A percentile compares a stretch with the other conserved stretches of the same genome.
These are phyloP conservation scores for Nigrospora sphaerica DNA, from an alignment of 2,329 filamentous ascomycete species.

Conservation along the genomic window DNA sequence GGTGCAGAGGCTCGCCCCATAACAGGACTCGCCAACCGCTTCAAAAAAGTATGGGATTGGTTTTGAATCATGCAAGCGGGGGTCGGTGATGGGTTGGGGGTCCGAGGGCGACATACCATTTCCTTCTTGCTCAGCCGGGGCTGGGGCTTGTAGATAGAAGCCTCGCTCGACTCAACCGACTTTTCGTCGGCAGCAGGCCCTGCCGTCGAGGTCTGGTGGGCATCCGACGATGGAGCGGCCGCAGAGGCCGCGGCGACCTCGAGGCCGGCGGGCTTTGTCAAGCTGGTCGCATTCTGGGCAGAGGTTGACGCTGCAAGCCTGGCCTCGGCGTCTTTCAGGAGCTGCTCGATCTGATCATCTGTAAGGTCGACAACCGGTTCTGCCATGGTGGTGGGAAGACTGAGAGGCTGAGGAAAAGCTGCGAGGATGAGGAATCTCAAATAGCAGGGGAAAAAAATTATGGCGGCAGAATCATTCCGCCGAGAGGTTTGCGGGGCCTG, in stretches of 20 bases:
- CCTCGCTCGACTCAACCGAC: slow-evolving; percentile 7
- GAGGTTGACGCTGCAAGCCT: slow-evolving; percentile 33
- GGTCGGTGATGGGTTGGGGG: background rate
- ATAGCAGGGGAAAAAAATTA: too few species aligned
- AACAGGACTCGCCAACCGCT: slow-evolving; percentile 68
- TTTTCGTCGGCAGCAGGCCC: slow-evolving; percentile 2
- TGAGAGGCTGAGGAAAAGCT: too few species aligned
- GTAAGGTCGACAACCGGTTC: slow-evolving; percentile 38
- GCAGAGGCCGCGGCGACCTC: slow-evolving; percentile 9
- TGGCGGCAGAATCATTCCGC: too few species aligned
- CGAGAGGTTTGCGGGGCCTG: too few species aligned
- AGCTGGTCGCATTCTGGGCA: slow-evolving; percentile 15
- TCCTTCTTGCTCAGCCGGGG: slow-evolving; percentile 19
- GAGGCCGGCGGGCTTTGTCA: slow-evolving; percentile 19
- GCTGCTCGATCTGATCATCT: slow-evolving; percentile 55
- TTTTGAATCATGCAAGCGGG: slow-evolving; percentile 65
- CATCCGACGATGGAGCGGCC: background rate
- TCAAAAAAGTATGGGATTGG: slow-evolving; percentile 65
- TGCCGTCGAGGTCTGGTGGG: slow-evolving; percentile 1
- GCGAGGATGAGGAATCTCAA: too few species aligned
- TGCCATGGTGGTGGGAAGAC: slow-evolving; percentile 11
- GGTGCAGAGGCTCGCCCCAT: slow-evolving; percentile 45
- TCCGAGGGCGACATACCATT: slow-evolving; percentile 17
- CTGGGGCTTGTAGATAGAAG: slow-evolving; percentile 19
- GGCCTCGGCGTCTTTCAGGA: slow-evolving; percentile 56